phyloP scores from a whole-genome alignment of 768 basidiomycete species.

The Suillus discolor region DNA sequence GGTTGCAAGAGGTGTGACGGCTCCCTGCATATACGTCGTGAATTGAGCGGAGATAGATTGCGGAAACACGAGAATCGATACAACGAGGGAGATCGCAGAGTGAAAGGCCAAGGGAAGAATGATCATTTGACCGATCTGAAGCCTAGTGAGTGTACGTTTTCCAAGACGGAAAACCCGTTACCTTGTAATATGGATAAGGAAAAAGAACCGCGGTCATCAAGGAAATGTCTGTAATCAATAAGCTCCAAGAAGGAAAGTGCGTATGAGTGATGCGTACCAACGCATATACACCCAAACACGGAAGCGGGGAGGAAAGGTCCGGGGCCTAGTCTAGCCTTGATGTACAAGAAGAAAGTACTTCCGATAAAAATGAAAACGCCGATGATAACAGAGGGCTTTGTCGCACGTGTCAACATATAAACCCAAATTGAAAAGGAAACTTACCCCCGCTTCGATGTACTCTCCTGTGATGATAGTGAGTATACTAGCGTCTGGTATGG shows the following conservation, averaged over 20 bases:
- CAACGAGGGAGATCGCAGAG: conserved; percentile 53
- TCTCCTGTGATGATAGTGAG: conserved; percentile 47
- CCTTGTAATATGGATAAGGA: conserved; percentile 65
- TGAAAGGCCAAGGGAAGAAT: conserved; percentile 63
- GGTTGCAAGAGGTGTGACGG: conserved; percentile 50
- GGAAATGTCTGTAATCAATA: conserved; percentile 48
- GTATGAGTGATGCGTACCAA: conserved; percentile 41
- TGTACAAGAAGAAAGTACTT: conserved; percentile 54
- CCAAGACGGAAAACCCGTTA: conserved; percentile 12
- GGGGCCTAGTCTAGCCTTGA: conserved; percentile 61
- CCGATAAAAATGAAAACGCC: conserved; percentile 68
- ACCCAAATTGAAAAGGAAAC: conserved; percentile 7
- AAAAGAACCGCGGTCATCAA: conserved; percentile 60
- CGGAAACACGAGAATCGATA: conserved; percentile 62
- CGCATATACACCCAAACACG: conserved; percentile 60
- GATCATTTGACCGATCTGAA: conserved; percentile 52
- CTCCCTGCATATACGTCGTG: conserved; percentile 47
- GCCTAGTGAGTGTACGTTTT: conserved; percentile 6
- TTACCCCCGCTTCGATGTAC: conserved; percentile 55
- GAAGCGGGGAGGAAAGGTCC: conserved; percentile 62
- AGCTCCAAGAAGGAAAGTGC: neutral
- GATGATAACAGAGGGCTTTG: conserved; percentile 58
- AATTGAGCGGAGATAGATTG: conserved; percentile 62
- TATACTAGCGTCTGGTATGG: conserved; percentile 39
- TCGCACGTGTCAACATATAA: neutral